Evolutionary conservation across 1,284 basidiomycete species (phyloP), one percentile per base, ranked within the genome.

Genomic region (Ganoderma boninense): DNA sequence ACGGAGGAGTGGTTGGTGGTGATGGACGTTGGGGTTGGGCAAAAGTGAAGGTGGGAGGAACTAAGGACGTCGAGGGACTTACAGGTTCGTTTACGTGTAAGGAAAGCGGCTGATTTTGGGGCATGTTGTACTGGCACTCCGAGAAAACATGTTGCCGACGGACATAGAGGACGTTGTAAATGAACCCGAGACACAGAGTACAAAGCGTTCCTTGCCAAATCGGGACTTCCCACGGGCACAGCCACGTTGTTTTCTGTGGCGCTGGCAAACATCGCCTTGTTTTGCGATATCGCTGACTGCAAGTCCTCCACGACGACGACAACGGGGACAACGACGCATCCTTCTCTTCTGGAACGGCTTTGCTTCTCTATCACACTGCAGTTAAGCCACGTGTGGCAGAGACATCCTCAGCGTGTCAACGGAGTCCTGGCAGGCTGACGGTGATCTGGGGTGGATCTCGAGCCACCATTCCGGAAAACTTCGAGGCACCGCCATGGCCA

Each of bases 191-290:
- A 10, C 26, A 13, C 20, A 0, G 49, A 64, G 46, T n/a, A 40
- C 35, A 52, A 52, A n/a, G 20, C 49, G 0, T 16, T 14, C n/a
- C 60, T 42, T 52, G 20, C 57, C 57, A 60, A 40, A 60, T 60
- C 57, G 18, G 40, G 40, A 4, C 0, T 62, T 62, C 60, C 40
- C 60, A 62, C 60, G 40, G 60, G n/a, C 14, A 42, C 60, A 26
- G 60, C 57, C 35, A 42, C 60, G 40, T 62, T 62, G 60, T 62
- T 62, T 11, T 62, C 35, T 4, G 14, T 18, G 49, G 63, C 49
- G 63, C 49, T 42, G 40, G 13, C 32, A 18, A 18, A n/a, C 35
- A 18, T n/a, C 32, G 35, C 35, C 32, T 64, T 35, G 44, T 40
- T 54, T 64, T 56, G 20, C 49, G 49, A 26, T 23, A 23, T 20